These are phyloP conservation scores for Suillus plorans DNA, from an alignment of 768 basidiomycete species.

Conservation along the genomic window DNA sequence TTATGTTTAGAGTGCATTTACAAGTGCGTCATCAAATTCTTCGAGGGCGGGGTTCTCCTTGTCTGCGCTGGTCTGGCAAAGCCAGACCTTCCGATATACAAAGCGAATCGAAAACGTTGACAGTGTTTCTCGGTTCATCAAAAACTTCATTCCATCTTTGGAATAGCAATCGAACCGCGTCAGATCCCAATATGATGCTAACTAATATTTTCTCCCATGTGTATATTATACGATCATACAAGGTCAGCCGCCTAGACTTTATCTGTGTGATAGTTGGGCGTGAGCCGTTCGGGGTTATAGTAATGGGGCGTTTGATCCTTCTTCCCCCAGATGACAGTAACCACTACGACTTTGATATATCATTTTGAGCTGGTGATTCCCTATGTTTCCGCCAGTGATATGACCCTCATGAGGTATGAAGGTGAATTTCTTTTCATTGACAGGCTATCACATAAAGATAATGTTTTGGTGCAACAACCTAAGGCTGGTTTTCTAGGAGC, in stretches of 20 bases:
- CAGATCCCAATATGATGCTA: background rate
- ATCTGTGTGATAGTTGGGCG: background rate
- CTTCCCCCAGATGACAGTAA: background rate
- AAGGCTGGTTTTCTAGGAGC: too few relatives aligned
- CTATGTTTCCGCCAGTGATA: background rate
- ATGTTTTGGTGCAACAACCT: too few relatives aligned
- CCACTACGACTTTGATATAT: constrained; percentile 9
- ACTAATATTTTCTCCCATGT: background rate
- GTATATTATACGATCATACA: background rate
- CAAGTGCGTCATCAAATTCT: background rate
- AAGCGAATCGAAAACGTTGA: background rate
- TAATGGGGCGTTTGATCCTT: background rate
- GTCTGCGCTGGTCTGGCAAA: too few relatives aligned
- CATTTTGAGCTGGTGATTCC: constrained; percentile 15
- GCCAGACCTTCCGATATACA: background rate
- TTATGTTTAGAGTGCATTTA: background rate
- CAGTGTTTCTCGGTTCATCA: background rate
- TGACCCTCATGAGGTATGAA: too few relatives aligned
- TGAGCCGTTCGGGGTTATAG: background rate
- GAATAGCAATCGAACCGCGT: background rate
- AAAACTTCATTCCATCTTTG: background rate
- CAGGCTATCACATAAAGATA: too few relatives aligned
- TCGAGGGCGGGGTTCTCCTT: background rate
- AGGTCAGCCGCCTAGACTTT: background rate
- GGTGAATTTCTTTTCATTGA: too few relatives aligned